Conservation (phyloP, 164 flowering plant species). For the Brasenia schreberi region DNA sequence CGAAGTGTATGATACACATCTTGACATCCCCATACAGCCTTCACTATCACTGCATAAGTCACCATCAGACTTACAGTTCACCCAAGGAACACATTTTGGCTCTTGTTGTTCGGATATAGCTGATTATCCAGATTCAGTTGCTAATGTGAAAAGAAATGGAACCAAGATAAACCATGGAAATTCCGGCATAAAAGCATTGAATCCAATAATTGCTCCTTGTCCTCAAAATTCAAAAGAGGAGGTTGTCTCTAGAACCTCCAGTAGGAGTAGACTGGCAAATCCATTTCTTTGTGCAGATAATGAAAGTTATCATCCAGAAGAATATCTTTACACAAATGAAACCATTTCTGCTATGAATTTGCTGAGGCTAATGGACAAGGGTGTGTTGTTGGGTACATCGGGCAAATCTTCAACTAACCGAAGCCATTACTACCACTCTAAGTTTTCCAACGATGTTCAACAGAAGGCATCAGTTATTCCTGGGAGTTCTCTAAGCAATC, state of each 20-base stretch:
- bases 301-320: conserved; percentile 16
- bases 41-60: conserved; percentile 12
- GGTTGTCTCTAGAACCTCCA: conserved; percentile 10
- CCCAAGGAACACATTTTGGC: conserved; percentile 14
- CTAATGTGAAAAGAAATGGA: conserved; percentile 8
- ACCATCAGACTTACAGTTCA: conserved; percentile 6
- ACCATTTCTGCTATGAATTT: conserved; percentile 58
- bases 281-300: conserved; percentile 13
- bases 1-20: conserved; percentile 14
- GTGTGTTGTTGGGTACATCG: conserved; percentile 18
- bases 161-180: conserved; percentile 2
- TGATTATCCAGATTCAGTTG: conserved; percentile 4
- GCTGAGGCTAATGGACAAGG: conserved; percentile 55
- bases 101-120: conserved; percentile 3
- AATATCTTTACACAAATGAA: conserved; percentile 43
- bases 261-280: conserved; percentile 4
- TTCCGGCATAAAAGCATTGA: conserved; percentile 7
- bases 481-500: conserved; percentile 12
- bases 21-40: conserved; percentile 8
- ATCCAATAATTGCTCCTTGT: conserved; percentile 6
- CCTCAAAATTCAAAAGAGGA: conserved; percentile 14
- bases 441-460: conserved; percentile 14
- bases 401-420: conserved; percentile 6
- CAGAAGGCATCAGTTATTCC: conserved; percentile 15
- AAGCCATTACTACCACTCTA: conserved; percentile 13